Conservation (phyloP, 2,329 filamentous ascomycete genomes). For the Sporothrix variecibatus region DNA sequence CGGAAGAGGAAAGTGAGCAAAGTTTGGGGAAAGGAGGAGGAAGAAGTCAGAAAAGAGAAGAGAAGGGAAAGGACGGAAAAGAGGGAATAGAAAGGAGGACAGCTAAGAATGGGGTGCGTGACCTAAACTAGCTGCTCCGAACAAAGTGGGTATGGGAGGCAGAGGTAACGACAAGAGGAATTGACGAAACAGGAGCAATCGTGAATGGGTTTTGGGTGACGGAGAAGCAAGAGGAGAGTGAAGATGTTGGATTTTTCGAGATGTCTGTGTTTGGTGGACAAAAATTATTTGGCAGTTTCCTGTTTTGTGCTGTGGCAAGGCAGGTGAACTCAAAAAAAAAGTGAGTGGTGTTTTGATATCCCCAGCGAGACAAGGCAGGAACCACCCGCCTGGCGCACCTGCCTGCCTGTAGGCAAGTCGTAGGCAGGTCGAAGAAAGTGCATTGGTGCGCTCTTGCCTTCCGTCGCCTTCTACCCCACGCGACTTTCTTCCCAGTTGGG, state of each 20-base stretch:
- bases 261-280: neutral
- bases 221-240: neutral
- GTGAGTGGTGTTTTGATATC: conserved; percentile 1
- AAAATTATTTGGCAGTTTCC: neutral
- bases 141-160: conserved; percentile 14
- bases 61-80: conserved; percentile 7
- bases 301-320: neutral
- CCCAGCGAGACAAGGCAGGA: conserved; percentile 2
- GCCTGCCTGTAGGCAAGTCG: neutral
- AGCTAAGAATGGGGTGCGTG: conserved; percentile 20
- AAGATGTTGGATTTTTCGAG: neutral
- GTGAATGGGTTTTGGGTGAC: neutral
- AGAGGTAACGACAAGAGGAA: neutral
- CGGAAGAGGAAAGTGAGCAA: neutral
- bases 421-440: neutral
- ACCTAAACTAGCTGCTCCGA: conserved; percentile 20
- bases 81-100: conserved; percentile 14
- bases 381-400: neutral
- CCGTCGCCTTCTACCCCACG: conserved; percentile 32
- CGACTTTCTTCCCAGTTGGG: conserved; percentile 23
- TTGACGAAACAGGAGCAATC: neutral
- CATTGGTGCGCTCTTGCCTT: conserved; percentile 21
- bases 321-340: neutral
- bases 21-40: neutral
- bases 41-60: neutral